Evolutionary conservation across 371 early-diverging fungal genomes (phyloP).

Genomic region (Mortierella sp.): DNA sequence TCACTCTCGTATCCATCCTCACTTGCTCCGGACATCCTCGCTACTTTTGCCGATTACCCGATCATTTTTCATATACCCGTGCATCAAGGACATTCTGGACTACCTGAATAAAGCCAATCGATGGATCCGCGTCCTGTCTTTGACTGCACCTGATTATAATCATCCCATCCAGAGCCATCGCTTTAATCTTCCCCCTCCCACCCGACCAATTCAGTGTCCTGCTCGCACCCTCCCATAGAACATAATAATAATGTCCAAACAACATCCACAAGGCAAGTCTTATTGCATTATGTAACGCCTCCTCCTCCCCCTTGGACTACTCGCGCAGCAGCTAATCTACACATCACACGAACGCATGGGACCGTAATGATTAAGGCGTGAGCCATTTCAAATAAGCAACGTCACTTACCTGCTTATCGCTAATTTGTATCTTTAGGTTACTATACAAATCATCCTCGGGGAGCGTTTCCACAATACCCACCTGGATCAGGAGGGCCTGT

Average conservation of each 20-base stretch:
- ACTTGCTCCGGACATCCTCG: not conserved
- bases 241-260: conserved; percentile 25
- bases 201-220: not conserved
- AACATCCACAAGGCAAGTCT: conserved; percentile 32
- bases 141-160: not conserved
- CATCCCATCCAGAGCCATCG: not conserved
- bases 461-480: conserved; percentile 38
- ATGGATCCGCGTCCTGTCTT: conserved; percentile 17
- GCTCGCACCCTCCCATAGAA: not conserved
- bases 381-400: not conserved
- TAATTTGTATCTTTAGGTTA: conserved; percentile 15
- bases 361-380: not conserved
- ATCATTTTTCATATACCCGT: conserved; percentile 3
- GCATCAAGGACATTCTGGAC: conserved; percentile 1
- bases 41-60: not conserved
- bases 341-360: not conserved
- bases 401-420: not conserved
- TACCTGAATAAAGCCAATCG: not conserved
- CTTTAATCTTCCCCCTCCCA: not conserved
- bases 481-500: conserved; percentile 40
- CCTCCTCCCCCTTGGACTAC: not conserved
- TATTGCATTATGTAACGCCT: not conserved
- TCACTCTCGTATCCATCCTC: too few relatives aligned
- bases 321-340: not conserved
- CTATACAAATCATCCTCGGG: conserved; percentile 38